phyloP scores from a whole-genome alignment of 2,329 filamentous ascomycete species.

The Trichoderma citrinoviride region DNA sequence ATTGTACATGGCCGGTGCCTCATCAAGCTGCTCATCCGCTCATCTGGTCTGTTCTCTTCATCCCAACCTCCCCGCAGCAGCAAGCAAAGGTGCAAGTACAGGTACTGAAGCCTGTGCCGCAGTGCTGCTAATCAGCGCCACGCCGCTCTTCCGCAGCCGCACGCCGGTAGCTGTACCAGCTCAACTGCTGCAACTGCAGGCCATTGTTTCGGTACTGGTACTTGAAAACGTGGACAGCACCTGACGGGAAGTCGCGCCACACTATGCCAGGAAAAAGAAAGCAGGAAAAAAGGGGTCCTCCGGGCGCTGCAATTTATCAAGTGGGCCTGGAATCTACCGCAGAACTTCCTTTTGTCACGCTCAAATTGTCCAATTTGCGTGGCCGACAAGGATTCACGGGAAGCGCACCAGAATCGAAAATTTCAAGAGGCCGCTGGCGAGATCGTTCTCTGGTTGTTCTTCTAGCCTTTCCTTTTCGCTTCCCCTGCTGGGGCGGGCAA shows the following conservation, averaged over 20 bases:
- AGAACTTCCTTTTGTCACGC: constrained; percentile 22
- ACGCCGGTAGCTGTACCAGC: background rate
- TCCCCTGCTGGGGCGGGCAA: too few species aligned
- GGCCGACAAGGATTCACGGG: constrained; percentile 15
- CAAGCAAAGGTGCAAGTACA: background rate
- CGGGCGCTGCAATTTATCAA: constrained; percentile 22
- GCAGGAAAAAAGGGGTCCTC: constrained; percentile 18
- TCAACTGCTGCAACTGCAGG: background rate
- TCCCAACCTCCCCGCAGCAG: background rate
- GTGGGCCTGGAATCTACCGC: constrained; percentile 23
- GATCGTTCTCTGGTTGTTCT: background rate
- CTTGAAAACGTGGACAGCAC: too few species aligned
- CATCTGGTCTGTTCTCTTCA: background rate
- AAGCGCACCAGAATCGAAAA: constrained; percentile 2
- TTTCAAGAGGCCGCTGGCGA: background rate
- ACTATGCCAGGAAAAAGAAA: background rate
- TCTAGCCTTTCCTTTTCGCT: background rate
- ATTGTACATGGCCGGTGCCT: background rate
- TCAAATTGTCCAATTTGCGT: constrained; percentile 31
- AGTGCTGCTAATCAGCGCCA: constrained; percentile 4
- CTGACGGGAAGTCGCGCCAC: too few species aligned
- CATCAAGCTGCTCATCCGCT: too few species aligned
- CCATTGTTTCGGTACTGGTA: too few species aligned
- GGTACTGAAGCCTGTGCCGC: background rate
- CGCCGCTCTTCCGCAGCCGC: constrained; percentile 12